Evolutionary conservation across 2,329 filamentous ascomycete species (phyloP).

Genomic region (Sporothrix curviconia): DNA sequence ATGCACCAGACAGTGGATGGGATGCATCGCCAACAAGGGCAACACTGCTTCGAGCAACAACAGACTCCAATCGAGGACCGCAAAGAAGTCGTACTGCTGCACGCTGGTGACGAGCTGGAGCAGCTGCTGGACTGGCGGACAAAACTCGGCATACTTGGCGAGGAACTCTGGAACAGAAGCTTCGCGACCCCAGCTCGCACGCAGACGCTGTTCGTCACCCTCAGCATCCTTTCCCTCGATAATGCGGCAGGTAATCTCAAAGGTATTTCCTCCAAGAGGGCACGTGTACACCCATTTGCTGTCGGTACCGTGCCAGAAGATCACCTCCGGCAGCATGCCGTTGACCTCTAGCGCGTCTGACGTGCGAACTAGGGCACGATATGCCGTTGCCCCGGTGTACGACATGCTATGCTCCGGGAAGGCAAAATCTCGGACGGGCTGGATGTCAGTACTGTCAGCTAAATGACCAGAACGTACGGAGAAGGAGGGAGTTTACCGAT

Average conservation of each 20-base stretch:
- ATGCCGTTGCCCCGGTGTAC: conserved; percentile 8
- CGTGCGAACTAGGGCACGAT: not conserved
- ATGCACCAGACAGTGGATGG: conserved; percentile 32
- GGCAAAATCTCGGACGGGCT: not conserved
- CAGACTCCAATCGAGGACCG: conserved; percentile 6
- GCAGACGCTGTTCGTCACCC: conserved; percentile 17
- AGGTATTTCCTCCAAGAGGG: conserved; percentile 26
- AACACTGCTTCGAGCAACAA: conserved; percentile 27
- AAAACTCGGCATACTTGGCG: conserved; percentile 24
- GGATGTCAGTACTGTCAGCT: not conserved
- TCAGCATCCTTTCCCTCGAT: conserved; percentile 6
- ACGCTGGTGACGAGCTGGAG: conserved; percentile 20
- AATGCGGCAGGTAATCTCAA: conserved; percentile 26
- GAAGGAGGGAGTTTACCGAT: conserved; percentile 24
- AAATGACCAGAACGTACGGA: not conserved
- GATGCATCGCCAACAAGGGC: conserved; percentile 50
- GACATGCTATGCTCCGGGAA: not conserved
- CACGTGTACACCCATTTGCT: conserved; percentile 28
- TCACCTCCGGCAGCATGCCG: conserved; percentile 6
- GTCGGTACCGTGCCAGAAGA: conserved; percentile 11
- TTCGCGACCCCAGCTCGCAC: conserved; percentile 25
- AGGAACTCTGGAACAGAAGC: conserved; percentile 16
- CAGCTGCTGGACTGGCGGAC: conserved; percentile 24
- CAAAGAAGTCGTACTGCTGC: conserved; percentile 12
- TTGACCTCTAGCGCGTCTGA: conserved; percentile 5